Percentiles rank a stretch among this genome's conserved stretches.
Evolutionary conservation across 768 basidiomycete genomes (phyloP).

Genomic region (Lentinula sp.): DNA sequence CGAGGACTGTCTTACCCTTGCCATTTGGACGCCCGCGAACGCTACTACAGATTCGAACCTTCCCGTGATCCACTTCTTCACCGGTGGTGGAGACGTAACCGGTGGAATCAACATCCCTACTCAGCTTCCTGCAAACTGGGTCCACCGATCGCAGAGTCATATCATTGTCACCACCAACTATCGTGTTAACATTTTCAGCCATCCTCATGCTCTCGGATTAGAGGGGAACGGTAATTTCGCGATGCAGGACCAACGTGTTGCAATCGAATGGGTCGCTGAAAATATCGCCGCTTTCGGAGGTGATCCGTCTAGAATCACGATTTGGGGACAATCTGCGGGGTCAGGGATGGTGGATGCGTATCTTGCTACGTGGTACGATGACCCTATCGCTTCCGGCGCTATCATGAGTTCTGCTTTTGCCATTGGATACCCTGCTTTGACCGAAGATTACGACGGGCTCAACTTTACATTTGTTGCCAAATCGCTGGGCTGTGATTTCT

Average conservation of each 20-base stretch:
- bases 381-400: conserved; percentile 8
- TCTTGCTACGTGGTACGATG: conserved; percentile 5
- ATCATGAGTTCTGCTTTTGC: conserved; percentile 8
- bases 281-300: conserved; percentile 21
- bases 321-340: conserved; percentile 15
- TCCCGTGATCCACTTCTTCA: conserved; percentile 11
- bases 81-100: conserved; percentile 7
- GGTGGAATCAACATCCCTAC: conserved; percentile 9
- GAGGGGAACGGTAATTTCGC: conserved; percentile 18
- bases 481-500: conserved; percentile 9
- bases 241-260: conserved; percentile 21
- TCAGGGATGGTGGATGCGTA: background rate
- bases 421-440: background rate
- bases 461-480: conserved; percentile 10
- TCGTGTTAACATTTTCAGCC: conserved; percentile 10
- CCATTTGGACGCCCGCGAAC: conserved; percentile 10
- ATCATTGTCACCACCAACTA: conserved; percentile 12
- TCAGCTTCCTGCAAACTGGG: conserved; percentile 13
- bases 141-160: conserved; percentile 8
- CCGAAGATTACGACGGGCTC: background rate
- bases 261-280: conserved; percentile 20
- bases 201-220: conserved; percentile 10
- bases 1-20: conserved; percentile 11
- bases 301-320: conserved; percentile 18
- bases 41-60: conserved; percentile 8